A percentile compares a stretch with the other conserved stretches of the same genome.
Conservation (phyloP, 2,329 filamentous ascomycete species). For the Incumbomyces delicatus region DNA sequence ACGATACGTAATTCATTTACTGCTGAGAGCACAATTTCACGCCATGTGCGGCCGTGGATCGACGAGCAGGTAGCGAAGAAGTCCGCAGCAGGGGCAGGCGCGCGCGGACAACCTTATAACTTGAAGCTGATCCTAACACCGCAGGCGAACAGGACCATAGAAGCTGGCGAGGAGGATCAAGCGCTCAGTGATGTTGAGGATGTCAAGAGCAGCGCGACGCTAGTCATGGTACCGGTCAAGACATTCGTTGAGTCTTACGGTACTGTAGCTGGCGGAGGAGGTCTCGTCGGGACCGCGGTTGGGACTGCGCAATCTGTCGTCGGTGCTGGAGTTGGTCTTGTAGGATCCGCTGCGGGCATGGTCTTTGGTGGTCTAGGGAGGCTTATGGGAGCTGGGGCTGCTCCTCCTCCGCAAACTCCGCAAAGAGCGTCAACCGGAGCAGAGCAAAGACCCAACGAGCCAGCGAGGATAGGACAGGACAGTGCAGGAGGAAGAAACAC, state of each 20-base stretch:
- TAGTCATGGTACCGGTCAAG: conserved; percentile 67
- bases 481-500: conserved; percentile 17
- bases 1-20: conserved; percentile 66
- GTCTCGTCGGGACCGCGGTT: conserved; percentile 34
- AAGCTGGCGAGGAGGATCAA: conserved; percentile 62
- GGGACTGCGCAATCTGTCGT: conserved; percentile 36
- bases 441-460: neutral
- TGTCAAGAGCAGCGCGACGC: conserved; percentile 67
- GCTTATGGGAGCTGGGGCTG: conserved; percentile 11
- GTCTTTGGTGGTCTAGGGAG: conserved; percentile 35
- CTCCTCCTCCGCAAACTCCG: conserved; percentile 2
- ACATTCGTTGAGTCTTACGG: conserved; percentile 52
- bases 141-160: conserved; percentile 62
- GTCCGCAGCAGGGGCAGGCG: conserved; percentile 16
- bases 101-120: conserved; percentile 52
- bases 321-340: conserved; percentile 14
- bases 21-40: conserved; percentile 50
- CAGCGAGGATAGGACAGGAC: neutral
- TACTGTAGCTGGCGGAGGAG: conserved; percentile 25
- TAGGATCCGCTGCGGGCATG: conserved; percentile 31
- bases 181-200: conserved; percentile 56
- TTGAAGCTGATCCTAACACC: conserved; percentile 80
- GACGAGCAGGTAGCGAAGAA: conserved; percentile 51
- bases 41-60: conserved; percentile 67
- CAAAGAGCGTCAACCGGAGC: neutral